Evolutionary conservation across 495 filamentous ascomycete species (phyloP).

Genomic region (Aspergillus panamensis): DNA sequence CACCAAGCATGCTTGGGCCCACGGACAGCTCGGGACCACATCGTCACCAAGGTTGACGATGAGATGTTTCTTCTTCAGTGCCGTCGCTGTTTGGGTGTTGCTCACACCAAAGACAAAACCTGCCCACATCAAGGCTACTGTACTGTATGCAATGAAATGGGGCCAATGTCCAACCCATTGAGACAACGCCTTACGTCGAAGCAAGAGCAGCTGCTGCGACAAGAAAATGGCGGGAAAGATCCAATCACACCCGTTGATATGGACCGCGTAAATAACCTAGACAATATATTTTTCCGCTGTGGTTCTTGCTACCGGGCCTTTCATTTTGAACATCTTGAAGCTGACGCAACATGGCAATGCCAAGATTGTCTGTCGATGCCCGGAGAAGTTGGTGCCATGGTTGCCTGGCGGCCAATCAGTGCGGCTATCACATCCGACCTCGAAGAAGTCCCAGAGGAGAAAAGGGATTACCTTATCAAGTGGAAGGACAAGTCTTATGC

Average conservation of each 20-base stretch:
- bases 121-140: constrained; percentile 70
- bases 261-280: constrained; percentile 65
- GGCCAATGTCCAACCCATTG: constrained; percentile 66
- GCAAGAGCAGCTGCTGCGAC: constrained; percentile 76
- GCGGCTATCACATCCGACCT: constrained; percentile 36
- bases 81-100: constrained; percentile 68
- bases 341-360: constrained; percentile 60
- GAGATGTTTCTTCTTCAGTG: constrained; percentile 88
- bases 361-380: constrained; percentile 60
- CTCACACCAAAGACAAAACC: constrained; percentile 61
- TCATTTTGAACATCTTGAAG: constrained; percentile 71
- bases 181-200: constrained; percentile 62
- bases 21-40: constrained; percentile 71
- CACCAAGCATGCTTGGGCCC: constrained; percentile 78
- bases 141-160: constrained; percentile 58
- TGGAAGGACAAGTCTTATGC: constrained; percentile 78
- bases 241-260: constrained; percentile 62
- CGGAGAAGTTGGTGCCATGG: constrained; percentile 62
- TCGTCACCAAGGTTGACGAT: constrained; percentile 84
- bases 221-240: constrained; percentile 73
- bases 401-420: constrained; percentile 80
- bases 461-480: constrained; percentile 88
- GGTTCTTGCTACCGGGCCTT: constrained; percentile 68
- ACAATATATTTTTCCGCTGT: constrained; percentile 83
- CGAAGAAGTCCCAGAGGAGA: constrained; percentile 58